Evolutionary conservation across 495 filamentous ascomycete species (phyloP), one percentile per base, ranked within the genome.

Genomic region (Penicillium paxilli): DNA sequence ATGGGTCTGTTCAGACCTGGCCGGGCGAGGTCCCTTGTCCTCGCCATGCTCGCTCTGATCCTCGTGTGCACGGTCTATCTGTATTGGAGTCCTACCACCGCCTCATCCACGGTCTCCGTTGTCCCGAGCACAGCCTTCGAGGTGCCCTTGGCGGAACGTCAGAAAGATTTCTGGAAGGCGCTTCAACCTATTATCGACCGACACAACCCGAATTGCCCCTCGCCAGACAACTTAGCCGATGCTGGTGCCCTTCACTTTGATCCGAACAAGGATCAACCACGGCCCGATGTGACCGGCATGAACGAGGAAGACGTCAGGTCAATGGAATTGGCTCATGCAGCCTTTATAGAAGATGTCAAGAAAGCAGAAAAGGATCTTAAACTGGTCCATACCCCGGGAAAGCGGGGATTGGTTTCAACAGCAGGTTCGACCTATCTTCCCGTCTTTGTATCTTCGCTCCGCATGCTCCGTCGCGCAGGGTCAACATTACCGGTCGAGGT

Each of bases 401-500:
- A 80, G n/a, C 71, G 71, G 23, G 83, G 83, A 1, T 65, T 87
- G 22, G 83, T 85, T 4, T 81, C 79, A 0, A 76, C 75, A 11
- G 78, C 78, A 3, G 74, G 78, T 2, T 69, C 69, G 10, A 59
- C 59, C 5, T 79, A 77, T 52, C 59, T 81, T 5, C 75, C 78
- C 0, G 70, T 77, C 0, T 74, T 80, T 50, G 48, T 87, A 23
- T 72, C 78, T 4, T 73, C 79, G 9, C 51, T 86, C n/a, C 73
- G 78, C 9, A 83, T 85, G 77, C 71, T 86, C 7, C 79, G 84
- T 8, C 76, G 78, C 24, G 71, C 72, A 5, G 83, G 82, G 40
- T 83, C 78, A 7, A 75, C 54, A 0, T 60, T 87, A 17, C 83
- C 82, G 5, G 78, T 85, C 1, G 76, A 87, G 61, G 73, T 86